Evolutionary conservation across 768 basidiomycete species (phyloP).

Genomic region (Termitomyces sp.): DNA sequence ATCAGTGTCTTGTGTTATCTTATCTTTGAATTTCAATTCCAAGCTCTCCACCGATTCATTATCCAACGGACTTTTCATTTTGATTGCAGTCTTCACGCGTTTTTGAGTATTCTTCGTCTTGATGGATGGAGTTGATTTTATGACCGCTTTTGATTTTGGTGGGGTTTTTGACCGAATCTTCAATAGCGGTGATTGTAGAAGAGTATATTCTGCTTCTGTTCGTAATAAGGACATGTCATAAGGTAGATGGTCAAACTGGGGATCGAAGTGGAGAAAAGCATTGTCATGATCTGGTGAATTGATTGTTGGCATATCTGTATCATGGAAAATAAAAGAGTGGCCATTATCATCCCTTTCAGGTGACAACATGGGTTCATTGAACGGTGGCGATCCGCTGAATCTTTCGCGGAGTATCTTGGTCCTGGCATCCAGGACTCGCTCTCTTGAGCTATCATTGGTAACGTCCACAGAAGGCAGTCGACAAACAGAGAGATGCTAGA

Average conservation of each 20-base stretch:
- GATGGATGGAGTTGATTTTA: not conserved
- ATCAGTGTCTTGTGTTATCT: conserved; percentile 36
- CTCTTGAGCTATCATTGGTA: conserved; percentile 22
- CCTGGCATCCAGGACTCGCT: conserved; percentile 12
- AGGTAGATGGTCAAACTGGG: conserved; percentile 9
- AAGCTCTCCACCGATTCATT: conserved; percentile 32
- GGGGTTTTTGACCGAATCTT: not conserved
- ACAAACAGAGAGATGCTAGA: conserved; percentile 14
- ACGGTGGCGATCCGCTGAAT: not conserved
- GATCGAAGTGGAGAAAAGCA: conserved; percentile 30
- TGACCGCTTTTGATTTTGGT: not conserved
- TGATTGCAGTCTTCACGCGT: conserved; percentile 8
- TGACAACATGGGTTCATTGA: not conserved
- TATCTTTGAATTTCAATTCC: conserved; percentile 32
- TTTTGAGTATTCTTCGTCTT: conserved; percentile 2
- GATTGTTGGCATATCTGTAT: not conserved
- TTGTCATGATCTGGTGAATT: conserved; percentile 16
- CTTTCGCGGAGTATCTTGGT: conserved; percentile 1
- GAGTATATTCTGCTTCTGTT: not conserved
- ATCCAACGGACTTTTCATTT: conserved; percentile 12
- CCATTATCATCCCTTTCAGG: not conserved
- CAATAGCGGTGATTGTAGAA: not conserved
- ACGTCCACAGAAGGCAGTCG: not conserved
- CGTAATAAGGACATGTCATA: not conserved
- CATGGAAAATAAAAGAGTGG: not conserved